Base-by-base conservation (phyloP, 129 eudicot genomes). In the Centaurea solstitialis region DNA sequence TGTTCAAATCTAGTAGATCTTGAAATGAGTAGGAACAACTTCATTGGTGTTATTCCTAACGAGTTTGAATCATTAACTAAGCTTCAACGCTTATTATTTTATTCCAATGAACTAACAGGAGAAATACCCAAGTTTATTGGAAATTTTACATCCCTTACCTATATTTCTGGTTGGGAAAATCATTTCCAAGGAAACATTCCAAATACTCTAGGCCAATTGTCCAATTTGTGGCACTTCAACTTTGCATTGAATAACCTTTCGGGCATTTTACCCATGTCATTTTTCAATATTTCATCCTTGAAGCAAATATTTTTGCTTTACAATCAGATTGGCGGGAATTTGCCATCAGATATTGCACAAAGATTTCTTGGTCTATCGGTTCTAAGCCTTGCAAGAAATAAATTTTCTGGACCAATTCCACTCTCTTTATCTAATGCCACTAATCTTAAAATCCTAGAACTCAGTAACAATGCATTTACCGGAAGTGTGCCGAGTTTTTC, bases 61-160 rank as follows among this genome's bases (percentile, higher is more conserved):
- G 61, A 13, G 61, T 39, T 73, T 26, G 33, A 61, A 20, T 81
- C 79, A 3, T 66, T 81, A 74, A 39, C 67, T 30, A 81, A 73
- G 9, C 79, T 80, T 62, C 18, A 21, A 28, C 8, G 10, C 21
- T 20, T 81, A 13, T 9, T 6, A 37, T 3, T 81, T 13, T 4
- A 11, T 1, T 17, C 4, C 6, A 81, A 81, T 43, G 68, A 81
- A 21, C 71, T 81, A 20, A 40, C 74, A 7, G 84, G 79, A 65
- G 38, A 21, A 10, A 35, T 74, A 12, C 76, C 82, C 12, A 40
- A 72, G 33, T 66, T 5, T 47, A 26, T 81, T 12, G 85, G 85
- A 26, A 81, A 75, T 9, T 23, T 81, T n/a, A 7, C 85, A 4
- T 41, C 75, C 13, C 80, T 75, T 4, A 1, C 4, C 3, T 4